Evolutionary conservation across 1,139 yeast genomes (phyloP).

Genomic region (Hanseniaspora gamundiae): DNA sequence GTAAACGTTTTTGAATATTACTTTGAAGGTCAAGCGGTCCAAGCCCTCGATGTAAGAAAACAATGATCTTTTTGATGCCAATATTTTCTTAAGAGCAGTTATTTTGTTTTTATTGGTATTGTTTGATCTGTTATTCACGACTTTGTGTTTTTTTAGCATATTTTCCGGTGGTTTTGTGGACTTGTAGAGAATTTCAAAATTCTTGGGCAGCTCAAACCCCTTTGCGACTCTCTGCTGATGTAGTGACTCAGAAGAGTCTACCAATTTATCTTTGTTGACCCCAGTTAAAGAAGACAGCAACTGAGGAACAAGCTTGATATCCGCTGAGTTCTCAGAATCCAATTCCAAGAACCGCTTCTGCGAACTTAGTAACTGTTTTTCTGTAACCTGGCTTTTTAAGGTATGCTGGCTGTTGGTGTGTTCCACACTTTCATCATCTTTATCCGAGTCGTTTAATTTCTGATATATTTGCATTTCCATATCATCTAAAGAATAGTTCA

Average conservation of each 20-base stretch:
- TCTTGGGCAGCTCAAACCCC: slow-evolving; percentile 22
- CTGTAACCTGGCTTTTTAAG: slow-evolving; percentile 16
- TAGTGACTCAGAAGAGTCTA: background rate
- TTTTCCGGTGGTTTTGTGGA: slow-evolving; percentile 22
- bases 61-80: slow-evolving; percentile 20
- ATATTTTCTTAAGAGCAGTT: slow-evolving; percentile 20
- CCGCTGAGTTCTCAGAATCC: slow-evolving; percentile 22
- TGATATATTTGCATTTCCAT: slow-evolving; percentile 22
- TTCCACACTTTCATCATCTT: slow-evolving; percentile 3
- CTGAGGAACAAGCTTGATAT: slow-evolving; percentile 19
- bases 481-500: slow-evolving; percentile 25
- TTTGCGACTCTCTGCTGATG: slow-evolving; percentile 9
- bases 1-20: slow-evolving; percentile 21
- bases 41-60: slow-evolving; percentile 23
- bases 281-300: slow-evolving; percentile 22
- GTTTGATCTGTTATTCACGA: slow-evolving; percentile 10
- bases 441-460: slow-evolving; percentile 8
- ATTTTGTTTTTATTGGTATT: slow-evolving; percentile 22
- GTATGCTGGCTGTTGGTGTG: slow-evolving; percentile 6
- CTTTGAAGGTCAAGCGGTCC: slow-evolving; percentile 20
- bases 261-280: background rate
- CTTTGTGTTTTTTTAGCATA: background rate
- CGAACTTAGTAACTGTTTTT: slow-evolving; percentile 21
- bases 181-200: slow-evolving; percentile 18
- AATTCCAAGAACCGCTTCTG: slow-evolving; percentile 23